Conservation (phyloP, 2,329 filamentous ascomycete genomes). For the Fusarium sambucinum region DNA sequence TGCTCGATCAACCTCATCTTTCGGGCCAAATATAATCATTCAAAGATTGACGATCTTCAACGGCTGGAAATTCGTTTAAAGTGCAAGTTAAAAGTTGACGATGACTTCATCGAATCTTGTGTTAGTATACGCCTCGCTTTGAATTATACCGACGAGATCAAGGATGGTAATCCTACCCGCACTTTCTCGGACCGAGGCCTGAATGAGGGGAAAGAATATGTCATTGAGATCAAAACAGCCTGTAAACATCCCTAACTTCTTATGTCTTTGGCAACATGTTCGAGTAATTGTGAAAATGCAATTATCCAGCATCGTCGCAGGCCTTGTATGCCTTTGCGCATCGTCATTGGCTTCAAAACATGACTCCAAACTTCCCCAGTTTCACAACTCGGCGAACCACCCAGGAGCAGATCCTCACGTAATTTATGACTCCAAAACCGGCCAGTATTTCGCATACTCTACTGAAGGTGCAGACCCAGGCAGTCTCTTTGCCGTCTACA, state of each 20-base stretch:
- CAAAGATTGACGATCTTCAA: background rate
- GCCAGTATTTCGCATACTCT: conserved; percentile 53
- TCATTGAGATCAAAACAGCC: conserved; percentile 6
- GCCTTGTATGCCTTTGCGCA: background rate
- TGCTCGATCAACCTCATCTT: conserved; percentile 16
- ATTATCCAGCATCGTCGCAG: background rate
- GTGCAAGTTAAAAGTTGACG: background rate
- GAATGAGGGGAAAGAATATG: conserved; percentile 33
- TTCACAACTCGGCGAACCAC: conserved; percentile 52
- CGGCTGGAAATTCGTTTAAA: background rate
- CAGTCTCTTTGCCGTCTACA: conserved; percentile 53
- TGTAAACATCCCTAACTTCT: background rate
- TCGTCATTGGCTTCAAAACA: conserved; percentile 9
- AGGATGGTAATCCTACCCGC: conserved; percentile 22
- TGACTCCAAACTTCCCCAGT: conserved; percentile 44
- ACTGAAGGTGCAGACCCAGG: conserved; percentile 53
- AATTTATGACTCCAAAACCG: conserved; percentile 48
- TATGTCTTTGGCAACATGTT: background rate
- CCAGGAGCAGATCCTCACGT: conserved; percentile 52
- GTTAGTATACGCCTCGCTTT: background rate
- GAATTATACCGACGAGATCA: conserved; percentile 14
- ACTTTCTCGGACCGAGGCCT: conserved; percentile 23
- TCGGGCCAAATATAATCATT: background rate
- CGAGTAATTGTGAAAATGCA: conserved; percentile 6
- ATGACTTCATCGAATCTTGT: background rate